Conservation (phyloP, 495 filamentous ascomycete genomes). For the Penicillium psychrofluorescens region DNA sequence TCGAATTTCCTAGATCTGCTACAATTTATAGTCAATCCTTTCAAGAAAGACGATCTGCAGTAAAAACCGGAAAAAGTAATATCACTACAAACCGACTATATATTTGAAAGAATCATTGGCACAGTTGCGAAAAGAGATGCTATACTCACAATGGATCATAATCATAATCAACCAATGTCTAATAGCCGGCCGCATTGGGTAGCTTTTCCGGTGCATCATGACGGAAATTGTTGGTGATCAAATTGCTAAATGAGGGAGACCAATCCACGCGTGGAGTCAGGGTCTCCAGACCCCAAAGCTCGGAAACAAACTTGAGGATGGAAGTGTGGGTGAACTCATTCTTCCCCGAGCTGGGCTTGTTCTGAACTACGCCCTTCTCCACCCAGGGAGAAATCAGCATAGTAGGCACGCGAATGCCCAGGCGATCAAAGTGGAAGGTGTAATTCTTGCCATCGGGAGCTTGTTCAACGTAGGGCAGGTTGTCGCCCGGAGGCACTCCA, state of each 20-base stretch:
- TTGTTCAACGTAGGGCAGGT: constrained; percentile 33
- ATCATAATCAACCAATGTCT: not conserved
- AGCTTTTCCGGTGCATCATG: constrained; percentile 21
- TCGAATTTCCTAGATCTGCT: too few species aligned
- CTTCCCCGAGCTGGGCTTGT: constrained; percentile 17
- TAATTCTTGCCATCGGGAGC: constrained; percentile 32
- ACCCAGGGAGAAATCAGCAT: constrained; percentile 46
- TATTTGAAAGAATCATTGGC: too few species aligned
- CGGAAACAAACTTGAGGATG: constrained; percentile 33
- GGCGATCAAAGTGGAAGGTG: constrained; percentile 42
- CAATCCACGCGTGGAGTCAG: constrained; percentile 35
- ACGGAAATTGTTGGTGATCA: constrained; percentile 24
- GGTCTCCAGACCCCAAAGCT: constrained; percentile 37
- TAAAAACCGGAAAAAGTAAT: too few species aligned
- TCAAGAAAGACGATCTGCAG: too few species aligned
- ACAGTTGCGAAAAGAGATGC: too few species aligned
- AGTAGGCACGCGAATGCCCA: constrained; percentile 44
- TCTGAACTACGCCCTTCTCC: constrained; percentile 34
- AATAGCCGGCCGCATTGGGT: constrained; percentile 19
- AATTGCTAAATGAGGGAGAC: constrained; percentile 31
- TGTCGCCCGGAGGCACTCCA: constrained; percentile 35
- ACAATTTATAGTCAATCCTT: too few species aligned
- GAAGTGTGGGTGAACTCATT: constrained; percentile 40
- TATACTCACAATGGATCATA: not conserved
- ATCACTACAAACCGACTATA: too few species aligned